These are phyloP conservation scores for Penicillium salamii DNA, from an alignment of 495 filamentous ascomycete genomes.

Conservation along the genomic window DNA sequence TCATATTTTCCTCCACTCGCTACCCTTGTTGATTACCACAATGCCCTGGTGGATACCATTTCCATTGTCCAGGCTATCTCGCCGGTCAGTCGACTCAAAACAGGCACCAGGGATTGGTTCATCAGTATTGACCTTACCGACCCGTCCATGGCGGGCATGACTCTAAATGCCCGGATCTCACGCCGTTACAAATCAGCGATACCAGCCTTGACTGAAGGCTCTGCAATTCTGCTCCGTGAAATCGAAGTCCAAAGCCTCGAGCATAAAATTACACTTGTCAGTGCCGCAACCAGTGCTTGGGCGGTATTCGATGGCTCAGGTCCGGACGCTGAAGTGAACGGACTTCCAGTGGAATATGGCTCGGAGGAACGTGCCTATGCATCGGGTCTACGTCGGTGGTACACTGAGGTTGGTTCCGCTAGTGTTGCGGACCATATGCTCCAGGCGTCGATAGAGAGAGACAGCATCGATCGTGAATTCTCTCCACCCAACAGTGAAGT, in stretches of 20 bases:
- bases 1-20: slow-evolving; percentile 70
- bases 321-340: slow-evolving; percentile 50
- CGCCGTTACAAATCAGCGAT: slow-evolving; percentile 69
- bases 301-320: slow-evolving; percentile 51
- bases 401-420: slow-evolving; percentile 29
- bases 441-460: slow-evolving; percentile 36
- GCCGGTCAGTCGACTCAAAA: slow-evolving; percentile 56
- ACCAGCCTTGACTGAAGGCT: slow-evolving; percentile 65
- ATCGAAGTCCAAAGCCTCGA: slow-evolving; percentile 62
- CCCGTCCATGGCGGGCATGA: slow-evolving; percentile 47
- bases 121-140: slow-evolving; percentile 71
- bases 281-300: slow-evolving; percentile 57
- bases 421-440: slow-evolving; percentile 40
- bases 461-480: slow-evolving; percentile 27
- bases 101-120: slow-evolving; percentile 67
- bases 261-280: slow-evolving; percentile 45
- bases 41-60: slow-evolving; percentile 60
- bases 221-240: slow-evolving; percentile 71
- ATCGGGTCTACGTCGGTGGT: slow-evolving; percentile 48
- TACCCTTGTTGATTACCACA: slow-evolving; percentile 54
- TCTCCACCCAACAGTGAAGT: slow-evolving; percentile 29
- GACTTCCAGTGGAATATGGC: slow-evolving; percentile 64
- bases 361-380: slow-evolving; percentile 57
- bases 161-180: slow-evolving; percentile 62
- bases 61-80: slow-evolving; percentile 61